Base-by-base conservation (phyloP, 345 rosid species). In the Camelina laxa region DNA sequence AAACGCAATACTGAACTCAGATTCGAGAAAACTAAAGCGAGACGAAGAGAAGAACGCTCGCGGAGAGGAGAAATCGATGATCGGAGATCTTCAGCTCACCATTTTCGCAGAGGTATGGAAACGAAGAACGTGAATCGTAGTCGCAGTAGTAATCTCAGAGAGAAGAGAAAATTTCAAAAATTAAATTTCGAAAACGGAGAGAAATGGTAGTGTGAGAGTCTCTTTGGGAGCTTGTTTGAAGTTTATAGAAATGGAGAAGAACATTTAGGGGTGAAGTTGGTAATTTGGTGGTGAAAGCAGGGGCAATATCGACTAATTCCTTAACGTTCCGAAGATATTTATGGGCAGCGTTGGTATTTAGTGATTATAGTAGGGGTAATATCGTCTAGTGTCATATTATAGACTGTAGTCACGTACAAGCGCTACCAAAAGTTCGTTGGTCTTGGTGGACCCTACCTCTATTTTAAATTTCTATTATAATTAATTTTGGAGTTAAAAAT, bases 81-180 rank as follows among this genome's bases (percentile, higher is more conserved):
- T 57, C 60, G 13, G 36, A 56, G 65, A 33, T 70, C 71, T 42
- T 68, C 30, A 42, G 16, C 85, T 82, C 82, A 87, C 94, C 91
- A 89, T 89, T 60, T 78, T 74, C 55, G 72, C 53, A 57, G 66
- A 56, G 41, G 44, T 67, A 19, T 19, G 59, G 62, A 61, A 76
- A 62, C 67, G 77, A 42, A 38, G 60, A 58, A 41, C 35, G 36
- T 35, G 57, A 48, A 2, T 31, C 24, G 19, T 65, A 31, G 19
- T 38, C 47, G 41, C 47, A 66, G 51, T 12, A 11, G 50, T n/a
- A 9, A 41, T 22, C 44, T 21, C 20, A 31, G 50, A 63, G 65
- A 66, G 53, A 10, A 44, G 11, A 45, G 2, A 55, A 45, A 6
- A 0, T 54, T 76, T 62, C 16, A 55, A 63, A 69, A 68, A 65